Evolutionary conservation across 352 stramenopile genomes (phyloP), one percentile per base, ranked within the genome.

Genomic region (Pseudoperonospora humuli): DNA sequence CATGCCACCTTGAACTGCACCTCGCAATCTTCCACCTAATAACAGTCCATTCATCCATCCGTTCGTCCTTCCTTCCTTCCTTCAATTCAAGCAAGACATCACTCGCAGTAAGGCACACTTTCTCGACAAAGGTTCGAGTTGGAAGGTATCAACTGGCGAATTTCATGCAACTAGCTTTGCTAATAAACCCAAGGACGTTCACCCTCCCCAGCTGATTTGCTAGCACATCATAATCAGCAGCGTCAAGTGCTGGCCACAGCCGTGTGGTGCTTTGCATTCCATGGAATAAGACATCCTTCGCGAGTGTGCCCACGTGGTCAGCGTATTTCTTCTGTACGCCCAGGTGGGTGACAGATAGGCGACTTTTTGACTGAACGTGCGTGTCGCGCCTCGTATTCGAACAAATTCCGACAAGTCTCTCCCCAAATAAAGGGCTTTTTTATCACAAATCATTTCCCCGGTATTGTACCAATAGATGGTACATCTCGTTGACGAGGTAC

Each of bases 221-320:
- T 49, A 47, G 52, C 39, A 46, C 39, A 52, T 32, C 17, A 31
- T 7, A 33, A 7, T 26, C 37, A 42, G 39, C 32, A 53, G 23
- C n/a, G 23, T 61, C 56, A 55, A 66, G 57, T 54, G 34, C 44
- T 19, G 35, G 57, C 49, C 56, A 65, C 19, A 47, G 36, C 34
- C 37, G 45, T 43, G 36, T 47, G 32, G 27, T 23, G 15, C 42
- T 50, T 54, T 61, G 53, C 53, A 52, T 40, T 11, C 5, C 28
- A 33, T n/a, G n/a, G n/a, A n/a, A 48, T 51, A 45, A 33, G 42
- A 58, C 38, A 64, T 67, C 58, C 45, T 61, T 44, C 54, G 55
- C 45, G 58, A 64, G 54, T 31, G 40, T 49, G 21, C 50, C 39
- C 49, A 38, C 52, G 48, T 57, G 45, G 59, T 61, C 54, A 64